phyloP scores from a whole-genome alignment of 129 eudicot genomes.

The Artemisia argyi region DNA sequence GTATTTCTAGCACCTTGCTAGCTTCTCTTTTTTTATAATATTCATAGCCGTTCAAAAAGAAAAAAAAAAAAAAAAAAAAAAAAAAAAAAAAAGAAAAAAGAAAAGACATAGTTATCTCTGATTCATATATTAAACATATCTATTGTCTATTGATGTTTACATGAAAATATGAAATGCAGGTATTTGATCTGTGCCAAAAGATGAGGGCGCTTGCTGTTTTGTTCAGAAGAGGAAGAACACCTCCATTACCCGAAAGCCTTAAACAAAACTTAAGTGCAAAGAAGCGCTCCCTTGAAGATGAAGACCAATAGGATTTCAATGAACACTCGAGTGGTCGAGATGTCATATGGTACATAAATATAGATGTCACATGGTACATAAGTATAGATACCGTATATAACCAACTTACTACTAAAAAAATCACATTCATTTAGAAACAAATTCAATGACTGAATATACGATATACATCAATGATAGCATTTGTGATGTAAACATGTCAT shows the following conservation, averaged over 20 bases:
- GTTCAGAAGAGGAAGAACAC: conserved; percentile 88
- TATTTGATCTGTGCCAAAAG: conserved; percentile 82
- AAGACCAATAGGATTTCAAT: conserved; percentile 64
- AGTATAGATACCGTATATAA: conserved; percentile 23
- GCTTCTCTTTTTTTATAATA: too few relatives aligned
- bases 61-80: too few relatives aligned
- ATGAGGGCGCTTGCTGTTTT: conserved; percentile 92
- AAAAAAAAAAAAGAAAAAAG: too few relatives aligned
- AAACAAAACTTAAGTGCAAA: conserved; percentile 84
- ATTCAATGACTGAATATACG: conserved; percentile 11
- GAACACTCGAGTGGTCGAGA: background rate
- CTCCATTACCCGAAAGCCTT: conserved; percentile 91
- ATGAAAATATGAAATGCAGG: conserved; percentile 42
- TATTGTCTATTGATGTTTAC: too few relatives aligned
- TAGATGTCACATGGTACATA: conserved; percentile 5
- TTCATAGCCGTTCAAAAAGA: too few relatives aligned
- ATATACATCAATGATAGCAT: background rate
- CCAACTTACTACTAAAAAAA: background rate
- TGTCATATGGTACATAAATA: conserved; percentile 8
- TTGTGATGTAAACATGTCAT: too few relatives aligned
- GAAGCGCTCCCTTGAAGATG: conserved; percentile 95
- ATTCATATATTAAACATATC: too few relatives aligned
- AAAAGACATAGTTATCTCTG: too few relatives aligned
- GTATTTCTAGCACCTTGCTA: too few relatives aligned
- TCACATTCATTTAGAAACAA: conserved; percentile 6